Conservation (phyloP, 1,284 basidiomycete genomes). For the Rhodotorula sp. region DNA sequence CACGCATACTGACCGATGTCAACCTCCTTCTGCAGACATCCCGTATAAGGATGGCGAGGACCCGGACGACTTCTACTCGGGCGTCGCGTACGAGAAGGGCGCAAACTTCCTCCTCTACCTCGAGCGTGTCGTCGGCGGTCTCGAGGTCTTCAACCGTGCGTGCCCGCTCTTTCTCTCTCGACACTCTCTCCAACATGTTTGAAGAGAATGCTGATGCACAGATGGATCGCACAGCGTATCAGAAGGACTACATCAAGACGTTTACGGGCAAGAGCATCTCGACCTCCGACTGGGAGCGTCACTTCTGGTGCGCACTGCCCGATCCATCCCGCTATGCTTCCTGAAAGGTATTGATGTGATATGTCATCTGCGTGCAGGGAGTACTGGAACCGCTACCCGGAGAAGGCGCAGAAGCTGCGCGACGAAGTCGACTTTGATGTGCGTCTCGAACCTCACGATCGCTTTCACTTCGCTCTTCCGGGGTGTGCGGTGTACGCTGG, state of each 20-base stretch:
- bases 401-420: constrained; percentile 62
- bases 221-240: constrained; percentile 54
- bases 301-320: constrained; percentile 62
- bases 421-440: constrained; percentile 79
- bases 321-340: constrained; percentile 10
- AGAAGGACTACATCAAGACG: constrained; percentile 74
- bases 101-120: constrained; percentile 68
- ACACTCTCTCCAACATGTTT: not conserved
- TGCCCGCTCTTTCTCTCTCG: constrained; percentile 35
- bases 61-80: constrained; percentile 66
- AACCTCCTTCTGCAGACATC: constrained; percentile 75
- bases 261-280: constrained; percentile 82
- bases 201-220: not conserved
- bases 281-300: constrained; percentile 82
- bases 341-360: not conserved
- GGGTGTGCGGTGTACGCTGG: too few species aligned
- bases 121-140: constrained; percentile 76
- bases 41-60: constrained; percentile 79
- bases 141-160: constrained; percentile 60
- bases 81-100: constrained; percentile 61
- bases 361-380: constrained; percentile 1
- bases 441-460: constrained; percentile 40
- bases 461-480: not conserved
- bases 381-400: constrained; percentile 60
- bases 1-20: not conserved